Conservation (phyloP, 305 asterid species). For the Rubia occidens region DNA sequence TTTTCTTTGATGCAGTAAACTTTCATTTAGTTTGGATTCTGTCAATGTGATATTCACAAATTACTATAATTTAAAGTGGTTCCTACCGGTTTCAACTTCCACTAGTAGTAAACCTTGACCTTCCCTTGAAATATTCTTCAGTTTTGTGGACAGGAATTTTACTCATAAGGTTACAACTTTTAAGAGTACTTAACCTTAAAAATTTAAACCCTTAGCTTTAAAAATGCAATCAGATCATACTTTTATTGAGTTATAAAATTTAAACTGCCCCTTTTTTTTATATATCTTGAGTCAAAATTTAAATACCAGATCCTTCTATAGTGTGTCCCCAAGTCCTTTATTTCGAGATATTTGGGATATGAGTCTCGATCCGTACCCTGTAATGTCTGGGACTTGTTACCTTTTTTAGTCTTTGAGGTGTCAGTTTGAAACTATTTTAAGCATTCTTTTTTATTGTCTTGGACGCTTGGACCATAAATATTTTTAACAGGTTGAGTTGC, state of each 20-base stretch:
- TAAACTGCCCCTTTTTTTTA: background rate
- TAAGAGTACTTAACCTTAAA: background rate
- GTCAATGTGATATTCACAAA: background rate
- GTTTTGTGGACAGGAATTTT: background rate
- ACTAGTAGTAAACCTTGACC: background rate
- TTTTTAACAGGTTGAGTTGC: conserved; percentile 77
- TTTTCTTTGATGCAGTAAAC: background rate
- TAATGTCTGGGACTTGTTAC: background rate
- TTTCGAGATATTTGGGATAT: background rate
- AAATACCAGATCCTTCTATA: background rate
- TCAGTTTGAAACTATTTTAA: background rate
- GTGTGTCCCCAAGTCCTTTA: background rate
- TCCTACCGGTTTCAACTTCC: background rate
- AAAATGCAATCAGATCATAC: background rate
- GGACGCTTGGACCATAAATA: background rate
- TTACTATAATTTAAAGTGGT: too few relatives aligned
- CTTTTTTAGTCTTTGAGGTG: background rate
- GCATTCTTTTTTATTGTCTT: background rate
- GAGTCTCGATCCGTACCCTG: background rate
- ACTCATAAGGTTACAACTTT: background rate
- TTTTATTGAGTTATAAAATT: background rate
- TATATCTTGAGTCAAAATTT: background rate
- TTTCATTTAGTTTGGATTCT: background rate
- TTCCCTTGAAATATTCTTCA: too few relatives aligned
- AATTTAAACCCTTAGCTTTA: too few relatives aligned